Conservation (phyloP, 2,329 filamentous ascomycete species). For the Fonsecaea monophora region DNA sequence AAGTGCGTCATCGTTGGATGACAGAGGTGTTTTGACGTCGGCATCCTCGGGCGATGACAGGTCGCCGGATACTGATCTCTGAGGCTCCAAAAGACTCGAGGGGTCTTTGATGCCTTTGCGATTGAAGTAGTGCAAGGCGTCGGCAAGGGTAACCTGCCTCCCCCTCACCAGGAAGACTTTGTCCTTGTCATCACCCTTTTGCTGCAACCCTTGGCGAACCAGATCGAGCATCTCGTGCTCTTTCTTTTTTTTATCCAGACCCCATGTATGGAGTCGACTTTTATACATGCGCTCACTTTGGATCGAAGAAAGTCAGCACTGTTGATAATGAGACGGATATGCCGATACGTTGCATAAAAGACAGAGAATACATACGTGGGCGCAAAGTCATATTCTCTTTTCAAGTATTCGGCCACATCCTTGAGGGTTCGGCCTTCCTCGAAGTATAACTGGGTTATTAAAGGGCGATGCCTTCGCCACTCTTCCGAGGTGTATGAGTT, state of each 20-base stretch:
- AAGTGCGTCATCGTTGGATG: constrained; percentile 33
- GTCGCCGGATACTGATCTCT: constrained; percentile 26
- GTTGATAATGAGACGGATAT: neutral
- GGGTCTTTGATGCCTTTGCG: constrained; percentile 42
- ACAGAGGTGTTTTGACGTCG: constrained; percentile 37
- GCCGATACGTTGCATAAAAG: neutral
- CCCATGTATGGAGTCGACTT: constrained; percentile 39
- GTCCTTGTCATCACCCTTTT: constrained; percentile 39
- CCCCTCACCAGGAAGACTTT: constrained; percentile 40
- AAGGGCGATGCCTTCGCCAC: constrained; percentile 39
- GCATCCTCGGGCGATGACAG: constrained; percentile 38
- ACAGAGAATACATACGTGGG: constrained; percentile 37
- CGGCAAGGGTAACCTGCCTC: constrained; percentile 39
- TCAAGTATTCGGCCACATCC: constrained; percentile 39
- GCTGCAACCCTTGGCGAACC: constrained; percentile 39
- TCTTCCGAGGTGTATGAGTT: constrained; percentile 41
- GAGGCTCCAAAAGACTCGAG: constrained; percentile 35
- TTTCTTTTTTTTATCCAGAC: constrained; percentile 41
- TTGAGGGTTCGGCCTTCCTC: constrained; percentile 41
- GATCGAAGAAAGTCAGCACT: constrained; percentile 13
- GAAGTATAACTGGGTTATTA: constrained; percentile 40
- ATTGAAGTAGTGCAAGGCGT: constrained; percentile 41
- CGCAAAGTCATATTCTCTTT: constrained; percentile 39
- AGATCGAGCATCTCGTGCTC: constrained; percentile 42
- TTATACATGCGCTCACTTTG: constrained; percentile 41